phyloP scores from a whole-genome alignment of 2,329 filamentous ascomycete species.

The Diaporthe batatas region DNA sequence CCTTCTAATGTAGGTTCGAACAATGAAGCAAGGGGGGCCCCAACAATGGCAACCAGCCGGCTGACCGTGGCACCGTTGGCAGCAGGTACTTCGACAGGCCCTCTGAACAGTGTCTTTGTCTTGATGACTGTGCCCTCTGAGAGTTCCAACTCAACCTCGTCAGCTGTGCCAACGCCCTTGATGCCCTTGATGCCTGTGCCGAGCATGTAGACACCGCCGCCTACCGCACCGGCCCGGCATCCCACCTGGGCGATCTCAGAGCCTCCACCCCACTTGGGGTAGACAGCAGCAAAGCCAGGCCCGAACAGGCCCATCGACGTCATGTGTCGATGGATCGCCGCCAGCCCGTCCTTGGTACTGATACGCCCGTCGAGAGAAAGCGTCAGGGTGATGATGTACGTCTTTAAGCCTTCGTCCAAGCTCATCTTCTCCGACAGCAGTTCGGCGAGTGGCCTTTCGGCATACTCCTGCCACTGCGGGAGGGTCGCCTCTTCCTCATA shows the following conservation, averaged over 20 bases:
- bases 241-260: constrained; percentile 92
- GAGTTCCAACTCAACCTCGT: constrained; percentile 53
- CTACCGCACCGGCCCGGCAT: constrained; percentile 91
- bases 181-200: constrained; percentile 72
- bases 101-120: constrained; percentile 66
- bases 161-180: constrained; percentile 41
- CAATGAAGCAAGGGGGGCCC: constrained; percentile 72
- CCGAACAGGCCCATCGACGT: constrained; percentile 90
- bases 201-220: constrained; percentile 90
- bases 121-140: constrained; percentile 70
- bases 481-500: constrained; percentile 67
- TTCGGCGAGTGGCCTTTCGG: constrained; percentile 65
- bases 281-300: constrained; percentile 87
- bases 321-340: constrained; percentile 82
- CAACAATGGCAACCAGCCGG: constrained; percentile 77
- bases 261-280: constrained; percentile 92
- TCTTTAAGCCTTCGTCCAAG: constrained; percentile 76
- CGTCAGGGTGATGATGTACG: constrained; percentile 75
- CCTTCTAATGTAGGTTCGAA: constrained; percentile 82
- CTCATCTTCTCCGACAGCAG: constrained; percentile 75
- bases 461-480: constrained; percentile 70
- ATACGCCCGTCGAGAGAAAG: constrained; percentile 76
- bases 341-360: constrained; percentile 75
- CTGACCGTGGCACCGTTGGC: constrained; percentile 57
- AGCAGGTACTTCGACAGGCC: constrained; percentile 50